Evolutionary conservation across 768 basidiomycete genomes (phyloP).

Genomic region (Tulasnella calospora): DNA sequence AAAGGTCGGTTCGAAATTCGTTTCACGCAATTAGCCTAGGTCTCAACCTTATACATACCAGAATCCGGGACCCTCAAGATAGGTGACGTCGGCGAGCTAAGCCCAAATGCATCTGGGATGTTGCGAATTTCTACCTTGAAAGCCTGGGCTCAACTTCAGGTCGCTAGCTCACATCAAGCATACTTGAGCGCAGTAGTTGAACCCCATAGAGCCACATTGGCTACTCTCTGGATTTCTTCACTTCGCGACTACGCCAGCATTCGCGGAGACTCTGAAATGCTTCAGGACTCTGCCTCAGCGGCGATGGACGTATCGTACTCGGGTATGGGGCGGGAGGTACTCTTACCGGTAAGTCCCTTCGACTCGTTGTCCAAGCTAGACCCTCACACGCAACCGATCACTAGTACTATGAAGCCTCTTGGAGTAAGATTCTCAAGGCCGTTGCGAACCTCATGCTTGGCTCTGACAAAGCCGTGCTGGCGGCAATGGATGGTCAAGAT

Average conservation of each 20-base stretch:
- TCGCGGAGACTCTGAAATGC: constrained; percentile 79
- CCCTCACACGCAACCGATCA: not conserved
- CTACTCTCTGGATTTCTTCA: constrained; percentile 80
- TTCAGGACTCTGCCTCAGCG: constrained; percentile 67
- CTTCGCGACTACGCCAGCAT: constrained; percentile 91
- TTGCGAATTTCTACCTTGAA: constrained; percentile 85
- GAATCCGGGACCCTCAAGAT: constrained; percentile 79
- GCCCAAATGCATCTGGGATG: constrained; percentile 94
- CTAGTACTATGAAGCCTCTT: constrained; percentile 83
- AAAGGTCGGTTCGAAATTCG: constrained; percentile 54
- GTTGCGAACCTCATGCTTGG: constrained; percentile 73
- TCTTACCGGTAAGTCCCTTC: constrained; percentile 67
- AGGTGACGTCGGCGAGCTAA: constrained; percentile 79
- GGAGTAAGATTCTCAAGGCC: constrained; percentile 79
- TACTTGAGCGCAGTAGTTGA: constrained; percentile 79
- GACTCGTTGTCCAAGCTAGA: constrained; percentile 17
- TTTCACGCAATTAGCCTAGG: not conserved
- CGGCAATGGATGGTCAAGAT: constrained; percentile 78
- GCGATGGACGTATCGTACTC: constrained; percentile 78
- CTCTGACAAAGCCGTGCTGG: constrained; percentile 60
- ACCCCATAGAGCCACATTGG: constrained; percentile 69
- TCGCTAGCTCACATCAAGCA: constrained; percentile 63
- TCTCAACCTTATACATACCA: constrained; percentile 35
- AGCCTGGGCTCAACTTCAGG: constrained; percentile 91
- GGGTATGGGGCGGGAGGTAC: constrained; percentile 82